These are phyloP conservation scores for Geotrichum candidum DNA, from an alignment of 1,139 yeast species.

Conservation along the genomic window DNA sequence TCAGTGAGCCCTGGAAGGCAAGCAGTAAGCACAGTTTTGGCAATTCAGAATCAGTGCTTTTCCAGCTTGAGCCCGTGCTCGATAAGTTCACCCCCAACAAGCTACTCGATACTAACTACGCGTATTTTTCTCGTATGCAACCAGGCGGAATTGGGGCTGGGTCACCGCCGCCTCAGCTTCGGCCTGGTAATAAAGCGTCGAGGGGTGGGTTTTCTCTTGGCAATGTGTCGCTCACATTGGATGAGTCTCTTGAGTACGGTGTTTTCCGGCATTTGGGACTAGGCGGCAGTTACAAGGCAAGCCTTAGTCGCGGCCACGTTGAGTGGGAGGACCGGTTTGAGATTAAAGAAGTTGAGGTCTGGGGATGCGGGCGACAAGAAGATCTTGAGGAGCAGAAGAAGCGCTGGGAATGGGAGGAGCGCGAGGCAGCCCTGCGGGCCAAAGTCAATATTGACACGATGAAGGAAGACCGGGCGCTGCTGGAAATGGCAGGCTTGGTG, in stretches of 20 bases:
- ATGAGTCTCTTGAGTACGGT: conserved; percentile 72
- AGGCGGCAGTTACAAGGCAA: conserved; percentile 45
- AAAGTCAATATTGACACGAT: conserved; percentile 56
- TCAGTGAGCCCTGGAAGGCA: conserved; percentile 68
- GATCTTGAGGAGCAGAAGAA: conserved; percentile 70
- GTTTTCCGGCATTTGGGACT: conserved; percentile 63
- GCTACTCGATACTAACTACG: conserved; percentile 27
- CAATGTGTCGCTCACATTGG: conserved; percentile 71
- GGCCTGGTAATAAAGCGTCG: conserved; percentile 11
- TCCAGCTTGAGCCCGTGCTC: conserved; percentile 62
- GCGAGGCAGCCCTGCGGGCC: conserved; percentile 74
- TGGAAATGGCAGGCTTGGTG: conserved; percentile 87
- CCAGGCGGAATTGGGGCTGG: conserved; percentile 80
- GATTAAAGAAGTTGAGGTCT: conserved; percentile 74
- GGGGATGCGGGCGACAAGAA: conserved; percentile 81
- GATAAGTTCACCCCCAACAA: conserved; percentile 41
- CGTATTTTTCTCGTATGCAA: conserved; percentile 32
- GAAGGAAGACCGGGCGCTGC: conserved; percentile 77
- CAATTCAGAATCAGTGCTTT: conserved; percentile 46
- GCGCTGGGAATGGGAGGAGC: conserved; percentile 88
- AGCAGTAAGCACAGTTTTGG: conserved; percentile 75
- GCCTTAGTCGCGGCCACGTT: conserved; percentile 24
- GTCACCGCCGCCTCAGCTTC: conserved; percentile 34
- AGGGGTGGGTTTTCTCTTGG: conserved; percentile 38
- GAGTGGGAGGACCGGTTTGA: conserved; percentile 67